Conservation (phyloP, 2,329 filamentous ascomycete species). For the Aphanoascus verrucosus region DNA sequence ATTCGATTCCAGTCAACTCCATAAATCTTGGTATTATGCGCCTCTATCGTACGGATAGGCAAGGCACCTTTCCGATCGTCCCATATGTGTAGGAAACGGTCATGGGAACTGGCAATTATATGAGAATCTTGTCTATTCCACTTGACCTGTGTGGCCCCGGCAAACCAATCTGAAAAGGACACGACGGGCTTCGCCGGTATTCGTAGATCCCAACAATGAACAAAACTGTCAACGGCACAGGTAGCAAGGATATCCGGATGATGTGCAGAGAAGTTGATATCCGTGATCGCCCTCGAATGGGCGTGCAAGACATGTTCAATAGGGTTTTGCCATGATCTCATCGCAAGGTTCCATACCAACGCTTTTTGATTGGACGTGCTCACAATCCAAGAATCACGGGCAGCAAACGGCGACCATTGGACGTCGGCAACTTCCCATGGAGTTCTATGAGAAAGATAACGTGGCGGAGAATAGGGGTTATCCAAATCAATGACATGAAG, state of each 20-base stretch:
- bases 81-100: constrained; percentile 80
- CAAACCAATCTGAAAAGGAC: constrained; percentile 85
- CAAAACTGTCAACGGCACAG: constrained; percentile 84
- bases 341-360: constrained; percentile 82
- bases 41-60: constrained; percentile 72
- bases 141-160: constrained; percentile 88
- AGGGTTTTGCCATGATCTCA: constrained; percentile 58
- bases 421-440: constrained; percentile 95
- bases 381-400: constrained; percentile 82
- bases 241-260: constrained; percentile 83
- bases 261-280: constrained; percentile 91
- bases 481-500: constrained; percentile 88
- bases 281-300: constrained; percentile 79
- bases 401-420: constrained; percentile 90
- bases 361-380: constrained; percentile 93
- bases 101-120: constrained; percentile 81
- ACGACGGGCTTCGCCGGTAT: constrained; percentile 61
- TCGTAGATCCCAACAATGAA: constrained; percentile 84
- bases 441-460: constrained; percentile 72
- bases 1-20: constrained; percentile 89
- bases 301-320: constrained; percentile 83
- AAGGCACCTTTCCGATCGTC: constrained; percentile 69
- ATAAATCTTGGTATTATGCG: constrained; percentile 88
- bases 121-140: constrained; percentile 83
- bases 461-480: constrained; percentile 74